Evolutionary conservation across 768 basidiomycete species (phyloP), one percentile per base, ranked within the genome.

Genomic region (Rhizopogon vulgaris): DNA sequence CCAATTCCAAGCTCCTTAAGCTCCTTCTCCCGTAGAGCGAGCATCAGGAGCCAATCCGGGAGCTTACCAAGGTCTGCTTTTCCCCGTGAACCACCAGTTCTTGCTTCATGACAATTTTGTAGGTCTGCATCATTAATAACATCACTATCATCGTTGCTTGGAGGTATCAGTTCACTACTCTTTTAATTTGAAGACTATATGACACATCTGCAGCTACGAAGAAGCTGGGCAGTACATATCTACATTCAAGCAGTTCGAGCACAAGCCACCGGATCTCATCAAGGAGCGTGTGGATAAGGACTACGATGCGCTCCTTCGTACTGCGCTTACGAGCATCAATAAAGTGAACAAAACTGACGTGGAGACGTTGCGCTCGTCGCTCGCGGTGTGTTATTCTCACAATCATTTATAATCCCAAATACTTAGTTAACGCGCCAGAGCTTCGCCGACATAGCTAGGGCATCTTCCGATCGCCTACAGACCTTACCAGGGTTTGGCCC

Each of bases 311-410:
- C 78, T 93, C 60, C 68, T 98, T 12, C 87, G 88, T 51, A 80
- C 82, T 17, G 79, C 90, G 1, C 74, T 99, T 25, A 98, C 95
- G 1, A 83, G 82, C 57, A 90, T 98, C 60, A 87, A 81, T 63
- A 92, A 90, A 59, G 91, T 99, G 56, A 98, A 98, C 71, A 96
- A 95, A 75, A 98, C 95, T 3, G 96, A 99, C 60, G 92, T 94
- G 1, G 84, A 91, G 69, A 98, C 95, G 3, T 73, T 99, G 38
- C 81, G 90, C 18, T 85, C 86, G 2, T 87, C 91, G n/a, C 85
- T 94, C 59, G 94, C 94, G 34, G 95, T 97, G 71, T 52, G 85
- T 75, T 28, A 4, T n/a, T 17, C 34, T 51, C 2, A 9, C 17
- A 48, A 11, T n/a, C 15, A 34, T 25, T 15, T 39, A 4, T 38